Conservation (phyloP, 2,329 filamentous ascomycete species). For the Fusarium veterinarium region DNA sequence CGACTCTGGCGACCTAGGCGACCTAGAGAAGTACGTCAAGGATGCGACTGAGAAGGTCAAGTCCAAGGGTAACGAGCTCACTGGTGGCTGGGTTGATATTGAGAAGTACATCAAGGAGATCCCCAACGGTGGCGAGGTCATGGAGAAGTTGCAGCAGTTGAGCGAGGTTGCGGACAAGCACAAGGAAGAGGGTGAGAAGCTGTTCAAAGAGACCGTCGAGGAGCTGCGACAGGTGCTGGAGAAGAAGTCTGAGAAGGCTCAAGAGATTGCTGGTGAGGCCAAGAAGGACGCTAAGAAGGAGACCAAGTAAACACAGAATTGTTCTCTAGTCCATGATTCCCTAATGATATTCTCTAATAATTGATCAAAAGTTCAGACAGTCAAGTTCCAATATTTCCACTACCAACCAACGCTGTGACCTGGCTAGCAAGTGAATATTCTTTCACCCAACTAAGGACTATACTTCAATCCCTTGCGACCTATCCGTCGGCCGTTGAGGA, state of each 20-base stretch:
- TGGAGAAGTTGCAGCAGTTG: slow-evolving; percentile 74
- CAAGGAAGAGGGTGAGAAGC: slow-evolving; percentile 74
- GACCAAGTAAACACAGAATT: slow-evolving; percentile 48
- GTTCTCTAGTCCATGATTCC: slow-evolving; percentile 16
- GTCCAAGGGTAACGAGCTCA: slow-evolving; percentile 55
- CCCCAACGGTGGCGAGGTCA: slow-evolving; percentile 71
- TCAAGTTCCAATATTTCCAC: not conserved
- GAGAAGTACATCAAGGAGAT: slow-evolving; percentile 74
- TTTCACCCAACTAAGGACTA: slow-evolving; percentile 4
- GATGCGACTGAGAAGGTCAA: slow-evolving; percentile 54
- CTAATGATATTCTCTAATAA: slow-evolving; percentile 25
- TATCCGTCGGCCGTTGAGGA: slow-evolving; percentile 51
- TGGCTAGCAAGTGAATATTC: not conserved
- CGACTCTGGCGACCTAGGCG: slow-evolving; percentile 69
- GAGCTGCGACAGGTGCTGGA: slow-evolving; percentile 74
- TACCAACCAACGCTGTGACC: not conserved
- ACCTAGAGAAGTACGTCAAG: slow-evolving; percentile 51
- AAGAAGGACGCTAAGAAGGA: slow-evolving; percentile 63
- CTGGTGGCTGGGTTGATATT: slow-evolving; percentile 59
- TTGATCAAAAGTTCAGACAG: slow-evolving; percentile 14
- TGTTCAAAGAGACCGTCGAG: slow-evolving; percentile 75
- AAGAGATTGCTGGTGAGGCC: slow-evolving; percentile 68
- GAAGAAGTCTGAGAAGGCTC: slow-evolving; percentile 66
- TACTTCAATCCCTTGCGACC: slow-evolving; percentile 25
- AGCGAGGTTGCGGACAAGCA: slow-evolving; percentile 74